Evolutionary conservation across 371 early-diverging fungal species (phyloP), one percentile per base, ranked within the genome.

Genomic region (Mortierella sp.): DNA sequence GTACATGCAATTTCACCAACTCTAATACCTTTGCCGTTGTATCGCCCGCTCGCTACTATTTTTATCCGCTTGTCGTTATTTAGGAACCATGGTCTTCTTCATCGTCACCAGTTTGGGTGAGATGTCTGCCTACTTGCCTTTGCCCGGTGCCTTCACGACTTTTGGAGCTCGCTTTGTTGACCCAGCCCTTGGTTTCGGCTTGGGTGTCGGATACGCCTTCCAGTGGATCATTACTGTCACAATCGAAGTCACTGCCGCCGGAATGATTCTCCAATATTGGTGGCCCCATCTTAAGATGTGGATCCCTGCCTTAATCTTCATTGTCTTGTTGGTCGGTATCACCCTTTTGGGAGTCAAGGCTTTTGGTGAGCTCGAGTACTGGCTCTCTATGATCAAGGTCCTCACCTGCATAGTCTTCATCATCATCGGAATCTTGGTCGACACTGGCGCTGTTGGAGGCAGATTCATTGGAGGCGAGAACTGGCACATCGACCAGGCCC

Each of bases 151-250:
- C 38, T 96, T 97, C 90, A 95, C 94, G 73, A 92, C 93, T 35
- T 96, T 94, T 88, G 96, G 94, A 3, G 91, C 92, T 44, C 91
- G 96, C n/a, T 97, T 96, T 81, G 90, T 97, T 75, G 97, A 97
- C 83, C 95, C 94, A 2, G 93, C 96, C 14, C 84, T 96, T 8
- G 95, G 94, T 0, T 96, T 96, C 88, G 94, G 96, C 10, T 84
- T 96, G 29, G 96, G 96, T 35, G 96, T 95, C 95, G 94, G 92
- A 77, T 94, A 96, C 68, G 80, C 81, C 56, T 91, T 90, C 63
- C 94, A 94, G 71, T 96, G 97, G 96, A 91, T 95, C 76, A 90
- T 96, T 38, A 94, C 96, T 3, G 92, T 95, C 21, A 95, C 95
- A 24, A 92, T 95, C 29, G 97, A 97, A 86, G 84, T 95, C 7